Evolutionary conservation across 768 basidiomycete genomes (phyloP), one percentile per base, ranked within the genome.

Genomic region (Tulasnella sp.): DNA sequence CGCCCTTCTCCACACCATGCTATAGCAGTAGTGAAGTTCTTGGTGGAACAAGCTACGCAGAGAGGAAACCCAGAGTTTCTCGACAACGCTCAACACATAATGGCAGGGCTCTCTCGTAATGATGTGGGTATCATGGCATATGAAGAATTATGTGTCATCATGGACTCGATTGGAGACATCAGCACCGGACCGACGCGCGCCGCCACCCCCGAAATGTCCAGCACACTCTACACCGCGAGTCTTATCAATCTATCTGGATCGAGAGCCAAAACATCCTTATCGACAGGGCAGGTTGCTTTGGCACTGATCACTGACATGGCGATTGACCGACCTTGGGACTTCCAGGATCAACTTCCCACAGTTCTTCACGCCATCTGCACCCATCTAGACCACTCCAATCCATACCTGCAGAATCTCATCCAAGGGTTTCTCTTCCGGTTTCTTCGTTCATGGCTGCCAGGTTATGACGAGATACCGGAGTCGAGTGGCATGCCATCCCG

Each of bases 91-190:
- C 80, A 85, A 45, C 84, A 84, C 63, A 81, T 93, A 53, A 79
- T 94, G 21, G 85, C 90, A 0, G 92, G 83, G 64, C 76, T 97
- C 5, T 88, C 87, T 53, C 84, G 87, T 59, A 87, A 86, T 24
- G 74, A 76, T 15, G 78, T 83, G 15, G 89, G 87, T 2, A 75
- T 78, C 4, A 75, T 83, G 55, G 78, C 91, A 31, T 87, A 91
- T 64, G 81, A 85, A 64, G 89, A 92, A 50, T 71, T 96, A n/a
- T 89, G 86, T 69, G 80, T 80, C 41, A 76, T 93, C 61, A 83
- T 93, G 49, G 86, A 89, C 63, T 90, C 92, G 19, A 78, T 80
- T 30, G 81, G 85, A 44, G 93, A 93, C 85, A 75, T 92, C 81
- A 11, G 81, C 75, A 65, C 66, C 1, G 57, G 53, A 42, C 51